A percentile compares a stretch with the other conserved stretches of the same genome.
These are phyloP conservation scores for Fusarium oxysporum DNA, from an alignment of 2,329 filamentous ascomycete genomes.

Conservation along the genomic window DNA sequence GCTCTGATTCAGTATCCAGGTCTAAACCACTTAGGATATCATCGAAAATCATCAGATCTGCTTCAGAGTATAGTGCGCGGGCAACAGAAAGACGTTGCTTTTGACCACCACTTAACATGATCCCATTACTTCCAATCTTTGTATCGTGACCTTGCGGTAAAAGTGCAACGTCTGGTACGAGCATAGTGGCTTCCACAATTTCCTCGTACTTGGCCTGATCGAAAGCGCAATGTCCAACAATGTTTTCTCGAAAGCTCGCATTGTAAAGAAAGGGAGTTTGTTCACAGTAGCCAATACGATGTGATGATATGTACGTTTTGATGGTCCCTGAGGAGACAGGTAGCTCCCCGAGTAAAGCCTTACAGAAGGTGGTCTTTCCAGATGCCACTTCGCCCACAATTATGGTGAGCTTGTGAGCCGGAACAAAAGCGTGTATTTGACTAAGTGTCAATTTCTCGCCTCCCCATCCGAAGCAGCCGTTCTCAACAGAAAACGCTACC, in stretches of 20 bases:
- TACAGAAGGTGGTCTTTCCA: constrained; percentile 54
- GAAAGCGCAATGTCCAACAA: constrained; percentile 50
- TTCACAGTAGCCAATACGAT: constrained; percentile 49
- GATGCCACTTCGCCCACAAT: constrained; percentile 53
- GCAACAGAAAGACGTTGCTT: constrained; percentile 54
- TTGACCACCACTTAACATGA: constrained; percentile 58
- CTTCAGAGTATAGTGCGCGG: constrained; percentile 57
- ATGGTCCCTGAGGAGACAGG: constrained; percentile 38
- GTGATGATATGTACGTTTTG: constrained; percentile 9
- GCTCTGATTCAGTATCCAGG: constrained; percentile 55
- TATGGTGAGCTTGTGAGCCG: constrained; percentile 45
- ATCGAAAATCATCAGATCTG: constrained; percentile 57
- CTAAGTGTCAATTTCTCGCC: constrained; percentile 39
- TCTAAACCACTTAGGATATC: constrained; percentile 60
- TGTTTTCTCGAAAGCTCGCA: constrained; percentile 52
- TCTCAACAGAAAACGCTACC: constrained; percentile 27
- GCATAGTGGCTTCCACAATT: constrained; percentile 50
- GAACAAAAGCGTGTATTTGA: constrained; percentile 32
- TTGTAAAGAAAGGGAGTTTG: constrained; percentile 52
- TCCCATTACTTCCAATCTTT: constrained; percentile 54
- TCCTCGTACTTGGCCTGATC: constrained; percentile 49
- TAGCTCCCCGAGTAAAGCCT: constrained; percentile 50
- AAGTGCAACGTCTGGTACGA: constrained; percentile 47
- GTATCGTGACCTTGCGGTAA: constrained; percentile 53
- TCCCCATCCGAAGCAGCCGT: constrained; percentile 45